Evolutionary conservation across 2,329 filamentous ascomycete genomes (phyloP).

Genomic region (Alternaria longipes): DNA sequence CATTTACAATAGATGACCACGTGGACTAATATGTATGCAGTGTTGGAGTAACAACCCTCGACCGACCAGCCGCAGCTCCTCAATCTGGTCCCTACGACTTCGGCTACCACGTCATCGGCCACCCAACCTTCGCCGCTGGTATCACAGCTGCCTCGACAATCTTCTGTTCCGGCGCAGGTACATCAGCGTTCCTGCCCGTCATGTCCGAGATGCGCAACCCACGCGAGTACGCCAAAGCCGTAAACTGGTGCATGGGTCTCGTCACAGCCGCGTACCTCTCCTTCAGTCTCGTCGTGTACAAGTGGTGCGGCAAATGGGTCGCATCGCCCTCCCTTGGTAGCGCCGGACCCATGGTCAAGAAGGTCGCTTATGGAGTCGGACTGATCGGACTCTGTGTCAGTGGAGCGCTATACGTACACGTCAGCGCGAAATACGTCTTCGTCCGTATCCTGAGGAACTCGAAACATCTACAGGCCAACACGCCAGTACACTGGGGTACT

Average conservation of each 20-base stretch:
- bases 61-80: slow-evolving; percentile 69
- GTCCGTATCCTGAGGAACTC: slow-evolving; percentile 64
- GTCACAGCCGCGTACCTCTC: slow-evolving; percentile 67
- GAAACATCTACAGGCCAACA: slow-evolving; percentile 62
- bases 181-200: slow-evolving; percentile 69
- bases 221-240: slow-evolving; percentile 67
- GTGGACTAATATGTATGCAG: neutral
- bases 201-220: slow-evolving; percentile 72
- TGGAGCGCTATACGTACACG: slow-evolving; percentile 58
- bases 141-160: slow-evolving; percentile 67
- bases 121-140: slow-evolving; percentile 66
- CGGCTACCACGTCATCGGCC: slow-evolving; percentile 65
- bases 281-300: slow-evolving; percentile 69
- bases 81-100: slow-evolving; percentile 67
- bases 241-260: slow-evolving; percentile 67
- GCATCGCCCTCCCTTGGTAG: slow-evolving; percentile 69
- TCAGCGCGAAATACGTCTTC: slow-evolving; percentile 65
- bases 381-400: slow-evolving; percentile 64
- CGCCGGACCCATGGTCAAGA: slow-evolving; percentile 68
- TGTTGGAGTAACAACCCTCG: slow-evolving; percentile 65
- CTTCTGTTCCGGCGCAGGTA: slow-evolving; percentile 67
- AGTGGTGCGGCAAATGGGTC: slow-evolving; percentile 70
- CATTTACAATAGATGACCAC: neutral
- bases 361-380: slow-evolving; percentile 67
- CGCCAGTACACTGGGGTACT: slow-evolving; percentile 65